Base-by-base conservation (phyloP, 2,329 filamentous ascomycete genomes). In the Penicillium sclerotiorum region DNA sequence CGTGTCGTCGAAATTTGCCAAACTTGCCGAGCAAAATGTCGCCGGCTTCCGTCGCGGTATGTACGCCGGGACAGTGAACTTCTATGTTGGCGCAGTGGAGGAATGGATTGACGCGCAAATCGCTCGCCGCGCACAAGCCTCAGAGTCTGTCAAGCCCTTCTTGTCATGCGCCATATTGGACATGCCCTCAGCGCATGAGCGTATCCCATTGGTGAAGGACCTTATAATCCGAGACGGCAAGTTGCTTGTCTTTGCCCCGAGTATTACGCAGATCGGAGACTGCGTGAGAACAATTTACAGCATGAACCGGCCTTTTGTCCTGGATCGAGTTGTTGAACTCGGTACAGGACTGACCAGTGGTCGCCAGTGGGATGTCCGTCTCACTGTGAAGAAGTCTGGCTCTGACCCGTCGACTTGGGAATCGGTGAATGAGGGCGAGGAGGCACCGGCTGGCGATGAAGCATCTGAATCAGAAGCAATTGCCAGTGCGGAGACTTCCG, bases 191-290 rank as follows among this genome's bases (percentile, higher is more conserved):
- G 80, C 85, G 2, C 76, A 89, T 45, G 57, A 66, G 9, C 77
- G 72, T 37, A 74, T 79, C 32, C 63, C 72, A 1, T 71, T 76
- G 55, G 71, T 77, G 17, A 66, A 72, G 1, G 69, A 69, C 1
- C 82, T 84, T 12, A 70, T 94, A 45, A 81, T 80, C 32, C 77
- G 80, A 1, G 81, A 88, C 61, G 88, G 85, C 0, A 73, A 81
- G 8, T 73, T 93, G 25, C 76, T 87, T 12, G 77, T 90, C 1
- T 94, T 91, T 72, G 85, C 84, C 56, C 89, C 89, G 0, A 89
- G 84, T 59, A 84, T 94, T 50, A 91, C 88, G 8, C 89, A 93
- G 67, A 87, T 93, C 47, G 83, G 80, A 33, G 79, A 84, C 5
- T 88, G 86, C 50, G 74, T 86, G 22, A 71, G 79, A 38, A 67